These are phyloP conservation scores for Malassezia vespertilionis DNA, from an alignment of 1,284 basidiomycete species.

Conservation along the genomic window DNA sequence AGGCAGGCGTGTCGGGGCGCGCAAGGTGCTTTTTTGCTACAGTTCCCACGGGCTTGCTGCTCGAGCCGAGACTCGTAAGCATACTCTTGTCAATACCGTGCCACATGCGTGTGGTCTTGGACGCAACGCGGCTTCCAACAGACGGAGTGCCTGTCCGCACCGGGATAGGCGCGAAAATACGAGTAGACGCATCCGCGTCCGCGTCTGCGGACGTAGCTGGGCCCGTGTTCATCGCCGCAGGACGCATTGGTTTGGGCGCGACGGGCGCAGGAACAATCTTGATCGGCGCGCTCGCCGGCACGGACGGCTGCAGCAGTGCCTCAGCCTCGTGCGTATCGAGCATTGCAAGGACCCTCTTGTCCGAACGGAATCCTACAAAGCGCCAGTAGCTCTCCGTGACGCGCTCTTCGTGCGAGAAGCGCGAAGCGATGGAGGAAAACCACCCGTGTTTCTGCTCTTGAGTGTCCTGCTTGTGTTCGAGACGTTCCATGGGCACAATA, in stretches of 20 bases:
- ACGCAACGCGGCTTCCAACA: not conserved
- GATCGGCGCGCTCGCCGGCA: not conserved
- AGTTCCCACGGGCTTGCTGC: conserved; percentile 3
- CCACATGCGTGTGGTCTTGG: conserved; percentile 1
- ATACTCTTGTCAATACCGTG: conserved; percentile 13
- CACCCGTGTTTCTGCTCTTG: conserved; percentile 29
- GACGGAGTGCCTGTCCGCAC: conserved; percentile 2
- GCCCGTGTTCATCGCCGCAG: not conserved
- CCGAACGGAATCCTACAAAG: conserved; percentile 47
- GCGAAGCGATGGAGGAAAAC: conserved; percentile 25
- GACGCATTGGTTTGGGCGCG: not conserved
- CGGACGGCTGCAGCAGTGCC: not conserved
- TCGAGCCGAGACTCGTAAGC: conserved; percentile 11
- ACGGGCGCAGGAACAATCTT: not conserved
- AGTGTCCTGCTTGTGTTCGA: conserved; percentile 19
- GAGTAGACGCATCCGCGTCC: not conserved
- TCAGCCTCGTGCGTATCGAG: conserved; percentile 27
- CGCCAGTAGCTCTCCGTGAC: conserved; percentile 47
- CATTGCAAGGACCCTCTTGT: conserved; percentile 31
- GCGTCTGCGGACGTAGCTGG: not conserved
- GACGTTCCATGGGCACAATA: conserved; percentile 46
- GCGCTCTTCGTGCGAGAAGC: conserved; percentile 32
- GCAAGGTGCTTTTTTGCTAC: conserved; percentile 1
- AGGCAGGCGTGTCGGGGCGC: conserved; percentile 7
- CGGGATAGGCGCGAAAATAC: not conserved